phyloP scores from a whole-genome alignment of 2,329 filamentous ascomycete species.

The Sordariomycetes sp. region DNA sequence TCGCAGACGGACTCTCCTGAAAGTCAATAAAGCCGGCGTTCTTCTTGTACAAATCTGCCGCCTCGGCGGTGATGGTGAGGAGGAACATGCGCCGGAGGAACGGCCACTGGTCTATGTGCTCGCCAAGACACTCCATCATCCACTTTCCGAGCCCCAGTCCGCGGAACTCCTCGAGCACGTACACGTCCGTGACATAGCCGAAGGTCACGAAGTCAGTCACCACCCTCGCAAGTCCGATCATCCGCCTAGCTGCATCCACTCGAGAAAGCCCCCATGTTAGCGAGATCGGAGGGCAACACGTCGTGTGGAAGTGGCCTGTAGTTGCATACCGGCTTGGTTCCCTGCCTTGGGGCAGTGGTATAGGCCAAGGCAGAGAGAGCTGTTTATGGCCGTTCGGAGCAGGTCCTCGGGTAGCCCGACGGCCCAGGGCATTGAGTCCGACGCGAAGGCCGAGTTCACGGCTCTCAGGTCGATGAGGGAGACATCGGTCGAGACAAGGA shows the following conservation, averaged over 20 bases:
- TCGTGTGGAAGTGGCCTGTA: not conserved
- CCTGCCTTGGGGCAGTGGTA: conserved; percentile 31
- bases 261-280: not conserved
- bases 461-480: conserved; percentile 40
- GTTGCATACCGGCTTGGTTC: not conserved
- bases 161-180: conserved; percentile 48
- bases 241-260: conserved; percentile 14
- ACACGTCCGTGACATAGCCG: conserved; percentile 59
- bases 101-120: conserved; percentile 44
- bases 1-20: conserved; percentile 27
- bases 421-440: conserved; percentile 52
- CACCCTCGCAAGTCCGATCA: conserved; percentile 38
- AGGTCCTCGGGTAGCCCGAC: conserved; percentile 34
- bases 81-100: conserved; percentile 49
- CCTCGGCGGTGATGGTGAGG: conserved; percentile 24
- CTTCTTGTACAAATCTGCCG: conserved; percentile 33
- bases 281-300: not conserved
- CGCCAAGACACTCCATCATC: conserved; percentile 51
- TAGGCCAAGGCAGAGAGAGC: conserved; percentile 49
- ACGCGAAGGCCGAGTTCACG: conserved; percentile 43
- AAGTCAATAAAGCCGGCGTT: conserved; percentile 33
- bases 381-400: conserved; percentile 40
- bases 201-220: conserved; percentile 61
- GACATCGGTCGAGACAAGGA: conserved; percentile 51
- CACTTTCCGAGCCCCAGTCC: conserved; percentile 53